A percentile compares a stretch with the other conserved stretches of the same genome.
phyloP scores from a whole-genome alignment of 805 yeast genomes.

The Yarrowia porcina region DNA sequence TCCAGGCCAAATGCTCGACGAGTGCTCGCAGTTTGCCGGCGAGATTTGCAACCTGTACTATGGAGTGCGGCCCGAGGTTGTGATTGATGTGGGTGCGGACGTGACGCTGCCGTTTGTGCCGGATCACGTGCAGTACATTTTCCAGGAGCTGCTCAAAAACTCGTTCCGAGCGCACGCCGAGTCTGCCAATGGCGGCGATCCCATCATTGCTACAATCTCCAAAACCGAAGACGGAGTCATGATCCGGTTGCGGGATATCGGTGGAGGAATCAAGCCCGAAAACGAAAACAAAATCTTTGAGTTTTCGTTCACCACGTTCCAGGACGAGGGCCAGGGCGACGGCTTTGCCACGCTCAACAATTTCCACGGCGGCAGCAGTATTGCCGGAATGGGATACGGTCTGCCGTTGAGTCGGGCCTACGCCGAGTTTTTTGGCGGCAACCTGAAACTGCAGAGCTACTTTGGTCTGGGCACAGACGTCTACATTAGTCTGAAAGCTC shows the following conservation, averaged over 20 bases:
- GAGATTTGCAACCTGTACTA: conserved; percentile 82
- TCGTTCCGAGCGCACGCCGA: conserved; percentile 87
- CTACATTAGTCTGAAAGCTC: conserved; percentile 44
- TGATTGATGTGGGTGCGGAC: conserved; percentile 54
- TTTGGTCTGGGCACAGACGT: conserved; percentile 80
- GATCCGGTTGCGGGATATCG: conserved; percentile 77
- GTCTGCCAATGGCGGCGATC: conserved; percentile 41
- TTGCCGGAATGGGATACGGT: conserved; percentile 97
- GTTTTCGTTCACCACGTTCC: conserved; percentile 81
- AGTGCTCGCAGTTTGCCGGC: conserved; percentile 70
- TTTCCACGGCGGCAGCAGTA: conserved; percentile 61
- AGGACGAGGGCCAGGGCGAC: conserved; percentile 50
- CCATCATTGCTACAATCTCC: conserved; percentile 50
- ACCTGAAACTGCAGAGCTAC: conserved; percentile 62
- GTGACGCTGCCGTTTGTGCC: conserved; percentile 78
- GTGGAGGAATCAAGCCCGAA: conserved; percentile 79
- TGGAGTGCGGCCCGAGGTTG: conserved; percentile 64
- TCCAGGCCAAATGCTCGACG: conserved; percentile 59
- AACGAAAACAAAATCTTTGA: conserved; percentile 69
- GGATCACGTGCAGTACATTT: conserved; percentile 80
- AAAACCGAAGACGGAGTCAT: conserved; percentile 52
- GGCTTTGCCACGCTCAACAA: conserved; percentile 56
- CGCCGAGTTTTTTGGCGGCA: conserved; percentile 70
- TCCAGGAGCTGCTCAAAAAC: conserved; percentile 84
- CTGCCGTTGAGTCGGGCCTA: conserved; percentile 78